Evolutionary conservation across 768 basidiomycete genomes (phyloP), one percentile per base, ranked within the genome.

Genomic region (Leucosporidium creatinivorum): DNA sequence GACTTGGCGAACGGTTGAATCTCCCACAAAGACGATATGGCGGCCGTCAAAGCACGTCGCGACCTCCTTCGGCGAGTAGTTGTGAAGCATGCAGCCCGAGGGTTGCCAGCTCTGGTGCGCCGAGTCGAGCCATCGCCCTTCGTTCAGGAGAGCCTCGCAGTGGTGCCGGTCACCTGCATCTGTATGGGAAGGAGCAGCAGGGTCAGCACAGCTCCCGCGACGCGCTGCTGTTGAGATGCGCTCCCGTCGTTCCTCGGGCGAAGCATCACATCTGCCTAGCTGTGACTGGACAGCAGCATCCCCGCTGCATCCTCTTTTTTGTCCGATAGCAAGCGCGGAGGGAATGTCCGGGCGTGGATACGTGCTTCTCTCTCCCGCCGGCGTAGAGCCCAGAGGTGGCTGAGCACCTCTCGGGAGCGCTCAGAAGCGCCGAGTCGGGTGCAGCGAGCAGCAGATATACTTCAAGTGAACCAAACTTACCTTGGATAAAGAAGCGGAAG

Each of bases 41-140:
- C 84, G 81, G 7, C 82, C 82, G n/a, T 78, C 77, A 26, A 89
- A 77, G 74, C 89, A 91, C 19, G 76, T 74, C 12, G 79, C 75
- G 33, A 81, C 81, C 61, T 89, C 85, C 10, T 78, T 79, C 7
- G 84, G 77, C 60, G 81, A 80, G 76, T 91, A 90, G 39, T 80
- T 75, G 77, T 87, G 79, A 57, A 89, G 81, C 85, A 91, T 90
- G 76, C 91, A 93, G 33, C 91, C 90, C 68, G 90, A 84, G 4
- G 92, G 92, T 76, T 96, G 92, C 92, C 92, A 96, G 74, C 86
- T 87, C 68, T 77, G 81, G 76, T 83, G 82, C 50, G 76, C 78
- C 30, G 79, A 76, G 76, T 91, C 91, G 63, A 91, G 77, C 91
- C 91, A 94, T 73, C 83, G 84, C 33, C 92, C 92, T 50, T 80